Conservation (phyloP, 2,329 filamentous ascomycete species). For the Magnaporthiopsis incrustans region DNA sequence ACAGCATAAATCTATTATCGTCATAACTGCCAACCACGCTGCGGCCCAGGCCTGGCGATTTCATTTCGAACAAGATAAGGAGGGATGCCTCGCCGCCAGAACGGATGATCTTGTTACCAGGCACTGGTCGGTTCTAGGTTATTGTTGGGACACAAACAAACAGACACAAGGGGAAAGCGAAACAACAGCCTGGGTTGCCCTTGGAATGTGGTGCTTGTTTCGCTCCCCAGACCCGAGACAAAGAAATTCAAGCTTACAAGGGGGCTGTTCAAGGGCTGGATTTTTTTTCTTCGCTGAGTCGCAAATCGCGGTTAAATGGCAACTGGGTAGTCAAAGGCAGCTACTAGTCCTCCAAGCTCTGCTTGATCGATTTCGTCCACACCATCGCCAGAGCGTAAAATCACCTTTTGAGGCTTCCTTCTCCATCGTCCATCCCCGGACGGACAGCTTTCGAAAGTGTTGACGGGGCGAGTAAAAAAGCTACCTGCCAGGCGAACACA, state of each 20-base stretch:
- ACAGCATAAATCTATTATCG: background rate
- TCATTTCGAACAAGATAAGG: background rate
- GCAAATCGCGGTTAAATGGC: background rate
- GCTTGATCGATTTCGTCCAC: background rate
- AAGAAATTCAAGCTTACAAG: background rate
- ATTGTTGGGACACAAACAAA: background rate
- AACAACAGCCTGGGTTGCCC: background rate
- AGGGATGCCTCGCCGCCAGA: no score
- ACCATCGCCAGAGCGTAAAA: background rate
- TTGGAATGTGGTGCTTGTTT: background rate
- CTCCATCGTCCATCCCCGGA: background rate
- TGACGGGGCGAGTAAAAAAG: background rate
- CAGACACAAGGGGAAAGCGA: background rate
- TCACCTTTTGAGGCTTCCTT: background rate
- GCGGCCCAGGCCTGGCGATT: background rate
- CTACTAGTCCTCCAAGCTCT: background rate
- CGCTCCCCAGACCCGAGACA: background rate
- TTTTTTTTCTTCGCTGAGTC: background rate
- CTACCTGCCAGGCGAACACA: background rate
- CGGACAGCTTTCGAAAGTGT: no score
- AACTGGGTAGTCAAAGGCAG: background rate
- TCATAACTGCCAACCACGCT: background rate
- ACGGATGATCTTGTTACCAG: no score
- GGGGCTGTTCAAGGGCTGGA: background rate
- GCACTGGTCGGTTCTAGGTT: background rate